Evolutionary conservation across 257 asterid species (phyloP), one percentile per base, ranked within the genome.

Genomic region (Solanum virginianum): DNA sequence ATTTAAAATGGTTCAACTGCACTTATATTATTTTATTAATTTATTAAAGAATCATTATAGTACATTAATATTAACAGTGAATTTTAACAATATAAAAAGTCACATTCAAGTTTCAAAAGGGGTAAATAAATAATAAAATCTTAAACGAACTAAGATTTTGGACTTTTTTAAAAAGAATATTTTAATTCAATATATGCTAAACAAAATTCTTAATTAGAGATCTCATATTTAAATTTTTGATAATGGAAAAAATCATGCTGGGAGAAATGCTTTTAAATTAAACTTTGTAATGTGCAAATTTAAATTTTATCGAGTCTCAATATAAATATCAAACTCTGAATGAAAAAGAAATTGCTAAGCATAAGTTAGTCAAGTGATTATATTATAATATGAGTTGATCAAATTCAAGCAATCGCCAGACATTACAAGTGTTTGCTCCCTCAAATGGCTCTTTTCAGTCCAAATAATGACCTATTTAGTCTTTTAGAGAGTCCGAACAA

Each of bases 261-360:
- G 0, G 32, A 29, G 32, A 2, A 29, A 29, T 32, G 1, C 4
- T 4, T 22, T 10, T 1, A n/a, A 10, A n/a, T 2, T 60, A 1
- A 60, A 22, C 1, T 32, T 22, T n/a, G 8, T 1, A 4, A 24
- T 1, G 4, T 4, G 0, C 4, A 1, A 5, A 60, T 59, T 7
- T 59, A 59, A 59, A 59, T 59, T 59, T 59, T 9, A 10, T 59
- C 0, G 3, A 6, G 1, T 10, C 5, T 59, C 4, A 59, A 5
- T n/a, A 59, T 1, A 0, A 59, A 10, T 59, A 59, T 0, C 4
- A 0, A 10, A 59, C 7, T 9, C 0, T 6, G 0, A 1, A 56
- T 18, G n/a, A 18, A 59, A 57, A 20, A 57, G 3, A 36, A 39
- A 39, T 0, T 70, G 54, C 54, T 39, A 43, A 11, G 20, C 1